Base-by-base conservation (phyloP, 140 eudicot genomes). In the Eryngium alpinum region DNA sequence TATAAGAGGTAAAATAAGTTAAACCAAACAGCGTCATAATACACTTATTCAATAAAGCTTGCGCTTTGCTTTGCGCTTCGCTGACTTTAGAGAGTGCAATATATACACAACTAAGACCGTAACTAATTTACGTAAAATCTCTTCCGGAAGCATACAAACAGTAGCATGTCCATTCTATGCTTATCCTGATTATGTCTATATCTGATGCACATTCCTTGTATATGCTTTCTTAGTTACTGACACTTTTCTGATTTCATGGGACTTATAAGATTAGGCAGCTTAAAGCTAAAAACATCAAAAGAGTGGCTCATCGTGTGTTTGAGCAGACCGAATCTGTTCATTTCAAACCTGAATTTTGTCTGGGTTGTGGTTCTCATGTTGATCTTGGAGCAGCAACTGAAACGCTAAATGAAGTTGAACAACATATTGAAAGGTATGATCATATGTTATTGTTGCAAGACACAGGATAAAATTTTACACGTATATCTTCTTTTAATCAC, bases 281-380 rank as follows among this genome's bases (percentile, higher is more conserved):
- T 50, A 73, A 81, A 34, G 75, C 25, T 76, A 87, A 88, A 38
- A 90, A 86, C 70, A 65, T 92, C 73, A 81, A 74, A 70, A 85
- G 66, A 77, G 84, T 86, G 73, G 97, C 96, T 74, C 74, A 80
- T 67, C 79, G 79, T 72, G 78, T 92, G 80, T 86, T 88, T 83
- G 82, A 87, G 82, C 78, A 82, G 72, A 87, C 80, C 14, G 87
- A 78, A 71, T 71, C 28, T 29, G 31, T 18, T 84, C 72, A n/a
- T 46, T 72, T 87, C 74, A 72, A 89, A 84, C 91, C 95, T 29
- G 95, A 86, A n/a, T 65, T 56, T 85, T 94, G 99, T 83, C 84
- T 88, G 73, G 83, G 75, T 33, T 94, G 99, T 84, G 91, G 93
- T 86, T 79, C 86, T 65, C 77, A 51, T 57, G 72, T 84, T 81